A percentile compares a stretch with the other conserved stretches of the same genome.
These are phyloP conservation scores for Fusarium lateritium DNA, from an alignment of 2,329 filamentous ascomycete species.

Conservation along the genomic window DNA sequence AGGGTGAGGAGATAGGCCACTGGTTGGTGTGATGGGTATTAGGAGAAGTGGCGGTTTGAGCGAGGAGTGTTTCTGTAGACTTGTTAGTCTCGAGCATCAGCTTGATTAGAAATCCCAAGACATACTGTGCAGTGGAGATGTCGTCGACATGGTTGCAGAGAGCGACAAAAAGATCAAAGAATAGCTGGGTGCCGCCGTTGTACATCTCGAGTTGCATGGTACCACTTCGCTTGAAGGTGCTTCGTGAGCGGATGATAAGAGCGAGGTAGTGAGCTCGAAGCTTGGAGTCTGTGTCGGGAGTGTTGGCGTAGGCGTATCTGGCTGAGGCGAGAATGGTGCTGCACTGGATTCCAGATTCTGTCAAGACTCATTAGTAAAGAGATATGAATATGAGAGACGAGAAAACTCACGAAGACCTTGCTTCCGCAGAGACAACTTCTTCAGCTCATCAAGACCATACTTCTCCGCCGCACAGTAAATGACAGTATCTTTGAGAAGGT, in stretches of 20 bases:
- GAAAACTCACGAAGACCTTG: conserved; percentile 80
- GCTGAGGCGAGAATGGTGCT: conserved; percentile 88
- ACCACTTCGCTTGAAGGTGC: conserved; percentile 92
- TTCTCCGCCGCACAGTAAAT: conserved; percentile 91
- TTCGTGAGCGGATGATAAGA: conserved; percentile 88
- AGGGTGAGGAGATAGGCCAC: conserved; percentile 11
- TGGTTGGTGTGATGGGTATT: conserved; percentile 17
- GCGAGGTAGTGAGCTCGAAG: conserved; percentile 92
- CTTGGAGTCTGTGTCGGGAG: conserved; percentile 91
- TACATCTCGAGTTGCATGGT: conserved; percentile 98
- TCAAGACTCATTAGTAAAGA: conserved; percentile 6
- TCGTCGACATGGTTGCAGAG: conserved; percentile 92
- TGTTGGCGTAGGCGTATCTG: conserved; percentile 91
- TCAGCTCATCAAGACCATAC: conserved; percentile 87
- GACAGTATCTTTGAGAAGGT: conserved; percentile 88
- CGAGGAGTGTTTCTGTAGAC: conserved; percentile 58
- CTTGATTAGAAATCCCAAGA: conserved; percentile 19
- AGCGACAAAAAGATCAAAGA: conserved; percentile 95
- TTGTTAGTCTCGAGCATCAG: neutral
- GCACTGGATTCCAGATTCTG: conserved; percentile 84
- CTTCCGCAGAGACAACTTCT: conserved; percentile 87
- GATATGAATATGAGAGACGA: neutral
- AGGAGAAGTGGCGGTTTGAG: conserved; percentile 62
- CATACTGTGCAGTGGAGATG: conserved; percentile 71
- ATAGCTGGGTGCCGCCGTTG: conserved; percentile 83